These are phyloP conservation scores for Kickxella alabastrina DNA, from an alignment of 192 early-diverging fungal species.

Conservation along the genomic window DNA sequence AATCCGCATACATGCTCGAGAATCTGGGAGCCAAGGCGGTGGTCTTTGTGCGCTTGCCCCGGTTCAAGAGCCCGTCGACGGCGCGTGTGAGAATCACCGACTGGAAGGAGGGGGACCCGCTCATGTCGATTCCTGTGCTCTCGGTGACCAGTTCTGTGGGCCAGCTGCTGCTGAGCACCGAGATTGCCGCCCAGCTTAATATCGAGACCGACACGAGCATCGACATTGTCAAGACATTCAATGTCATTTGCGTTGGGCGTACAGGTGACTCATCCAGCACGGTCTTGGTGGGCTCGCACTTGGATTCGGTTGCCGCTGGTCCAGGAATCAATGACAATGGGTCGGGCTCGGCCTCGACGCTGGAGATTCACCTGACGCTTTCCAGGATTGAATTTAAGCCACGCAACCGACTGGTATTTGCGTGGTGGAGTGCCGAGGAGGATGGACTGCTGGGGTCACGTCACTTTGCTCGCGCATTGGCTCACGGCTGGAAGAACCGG, in stretches of 20 bases:
- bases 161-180: slow-evolving; percentile 36
- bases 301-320: slow-evolving; percentile 66
- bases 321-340: slow-evolving; percentile 73
- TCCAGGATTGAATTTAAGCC: slow-evolving; percentile 40
- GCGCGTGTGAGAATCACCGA: slow-evolving; percentile 55
- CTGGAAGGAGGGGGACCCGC: slow-evolving; percentile 64
- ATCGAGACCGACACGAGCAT: slow-evolving; percentile 53
- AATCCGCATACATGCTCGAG: slow-evolving; percentile 56
- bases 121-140: slow-evolving; percentile 59
- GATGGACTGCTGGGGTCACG: slow-evolving; percentile 64
- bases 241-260: slow-evolving; percentile 58
- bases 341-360: slow-evolving; percentile 55
- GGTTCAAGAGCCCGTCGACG: slow-evolving; percentile 44
- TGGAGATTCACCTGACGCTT: slow-evolving; percentile 60
- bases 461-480: slow-evolving; percentile 55
- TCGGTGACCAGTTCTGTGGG: slow-evolving; percentile 59
- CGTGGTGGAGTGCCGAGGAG: slow-evolving; percentile 73
- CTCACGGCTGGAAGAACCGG: slow-evolving; percentile 37
- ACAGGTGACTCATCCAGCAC: slow-evolving; percentile 48
- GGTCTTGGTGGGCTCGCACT: slow-evolving; percentile 60
- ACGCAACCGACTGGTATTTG: slow-evolving; percentile 63
- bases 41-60: slow-evolving; percentile 54
- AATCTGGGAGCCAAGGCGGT: slow-evolving; percentile 58
- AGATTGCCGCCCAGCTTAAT: slow-evolving; percentile 22
- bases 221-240: slow-evolving; percentile 59